Evolutionary conservation across 495 filamentous ascomycete genomes (phyloP).

Genomic region (Bacidia rubella): DNA sequence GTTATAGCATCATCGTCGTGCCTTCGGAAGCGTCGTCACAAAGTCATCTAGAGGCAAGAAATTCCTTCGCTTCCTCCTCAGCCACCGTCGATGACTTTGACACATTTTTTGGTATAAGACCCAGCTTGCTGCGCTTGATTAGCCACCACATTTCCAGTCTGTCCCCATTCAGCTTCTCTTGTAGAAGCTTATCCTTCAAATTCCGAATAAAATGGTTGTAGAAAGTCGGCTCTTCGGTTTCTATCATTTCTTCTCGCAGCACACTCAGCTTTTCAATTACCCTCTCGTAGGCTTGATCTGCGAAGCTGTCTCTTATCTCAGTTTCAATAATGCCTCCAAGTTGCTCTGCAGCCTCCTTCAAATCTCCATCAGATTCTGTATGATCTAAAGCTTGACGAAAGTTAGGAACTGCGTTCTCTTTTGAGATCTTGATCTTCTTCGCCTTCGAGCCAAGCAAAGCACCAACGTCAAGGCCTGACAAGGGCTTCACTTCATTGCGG

Average conservation of each 20-base stretch:
- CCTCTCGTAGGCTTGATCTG: constrained; percentile 57
- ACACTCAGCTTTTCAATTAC: constrained; percentile 65
- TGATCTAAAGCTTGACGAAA: constrained; percentile 70
- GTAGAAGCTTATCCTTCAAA: constrained; percentile 59
- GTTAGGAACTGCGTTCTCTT: constrained; percentile 74
- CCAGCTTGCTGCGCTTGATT: constrained; percentile 50
- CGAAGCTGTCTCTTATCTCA: constrained; percentile 58
- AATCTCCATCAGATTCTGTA: constrained; percentile 44
- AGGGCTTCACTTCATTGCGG: constrained; percentile 62
- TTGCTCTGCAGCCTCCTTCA: constrained; percentile 59
- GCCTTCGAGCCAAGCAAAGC: constrained; percentile 48
- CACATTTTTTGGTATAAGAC: constrained; percentile 53
- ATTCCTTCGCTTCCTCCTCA: constrained; percentile 53
- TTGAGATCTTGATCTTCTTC: constrained; percentile 52
- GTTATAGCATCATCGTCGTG: not conserved
- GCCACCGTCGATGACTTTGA: constrained; percentile 49
- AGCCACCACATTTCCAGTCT: constrained; percentile 73
- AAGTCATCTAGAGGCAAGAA: constrained; percentile 18
- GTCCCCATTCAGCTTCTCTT: constrained; percentile 65
- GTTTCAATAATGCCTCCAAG: constrained; percentile 57
- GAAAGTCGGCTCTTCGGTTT: constrained; percentile 57
- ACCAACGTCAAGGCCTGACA: constrained; percentile 83
- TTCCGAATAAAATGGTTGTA: constrained; percentile 65
- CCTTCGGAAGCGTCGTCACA: not conserved
- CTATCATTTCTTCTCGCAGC: constrained; percentile 63